Base-by-base conservation (phyloP, 2,329 filamentous ascomycete genomes). In the Cadophora luteo-olivacea region DNA sequence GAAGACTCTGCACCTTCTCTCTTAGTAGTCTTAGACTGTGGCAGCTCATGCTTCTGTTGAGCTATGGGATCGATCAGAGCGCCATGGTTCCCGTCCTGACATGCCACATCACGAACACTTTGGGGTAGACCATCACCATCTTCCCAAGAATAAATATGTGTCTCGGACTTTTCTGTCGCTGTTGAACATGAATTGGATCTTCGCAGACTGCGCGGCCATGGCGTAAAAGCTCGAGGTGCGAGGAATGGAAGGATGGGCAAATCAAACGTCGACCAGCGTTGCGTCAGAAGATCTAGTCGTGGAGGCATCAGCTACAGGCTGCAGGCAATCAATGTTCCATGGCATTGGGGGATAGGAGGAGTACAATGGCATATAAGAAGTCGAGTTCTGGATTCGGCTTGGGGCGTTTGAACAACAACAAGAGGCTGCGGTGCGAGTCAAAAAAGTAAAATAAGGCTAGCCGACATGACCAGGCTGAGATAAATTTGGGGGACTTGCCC, bases 171-270 rank as follows among this genome's bases (percentile, higher is more conserved):
- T 38, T 12, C 32, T 32, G 55, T 22, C 29, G 58, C 45, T 32
- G 24, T 52, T 41, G 51, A 24, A 25, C 19, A 48, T 60, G 60
- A 52, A 66, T 52, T 58, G 32, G 22, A 54, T n/a, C 60, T 52
- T 22, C 45, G 22, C n/a, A 22, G 22, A 19, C 25, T 49, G 45
- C 32, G 32, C 24, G 77, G 75, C 76, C 77, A 79, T 77, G 75
- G 72, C 68, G 73, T 65, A 52, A 78, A 77, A 25, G 77, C 72
- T 73, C 77, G 68, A 51, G 77, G 77, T 32, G 76, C 75, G 29
- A 78, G 72, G 65, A 77, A 78, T 16, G 74, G 77, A 32, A 78
- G 72, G 19, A 78, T 75, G 25, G 76, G 75, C 29, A 76, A 61
- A 68, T 78, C 74, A 62, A 72, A 66, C 51, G 72, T 66, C 69